Percentiles rank a stretch among this genome's conserved stretches.
Conservation (phyloP, 1,284 basidiomycete genomes). For the Leccinum griseonigrum region DNA sequence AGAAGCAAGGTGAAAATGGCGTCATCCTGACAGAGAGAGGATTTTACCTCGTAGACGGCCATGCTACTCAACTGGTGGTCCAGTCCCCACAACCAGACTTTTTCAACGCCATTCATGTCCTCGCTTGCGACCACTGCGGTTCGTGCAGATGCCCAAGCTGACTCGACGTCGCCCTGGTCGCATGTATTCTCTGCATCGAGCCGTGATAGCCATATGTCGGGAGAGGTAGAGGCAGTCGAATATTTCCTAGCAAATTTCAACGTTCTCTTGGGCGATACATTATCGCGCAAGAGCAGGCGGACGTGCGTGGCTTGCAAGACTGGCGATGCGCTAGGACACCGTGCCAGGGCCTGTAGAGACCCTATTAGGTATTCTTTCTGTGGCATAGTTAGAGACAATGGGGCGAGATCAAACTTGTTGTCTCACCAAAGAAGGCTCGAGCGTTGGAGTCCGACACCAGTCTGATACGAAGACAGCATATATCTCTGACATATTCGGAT, state of each 20-base stretch:
- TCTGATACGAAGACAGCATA: constrained; percentile 59
- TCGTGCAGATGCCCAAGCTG: constrained; percentile 45
- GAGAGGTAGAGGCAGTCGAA: constrained; percentile 31
- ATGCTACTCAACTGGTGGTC: constrained; percentile 22
- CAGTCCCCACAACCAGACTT: constrained; percentile 55
- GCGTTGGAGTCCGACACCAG: constrained; percentile 46
- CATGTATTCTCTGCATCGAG: constrained; percentile 44
- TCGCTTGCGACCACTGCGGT: constrained; percentile 31
- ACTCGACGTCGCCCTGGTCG: constrained; percentile 27
- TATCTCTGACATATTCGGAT: constrained; percentile 40
- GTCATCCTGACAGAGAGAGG: not conserved
- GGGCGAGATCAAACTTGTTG: constrained; percentile 1
- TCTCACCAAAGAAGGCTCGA: constrained; percentile 57
- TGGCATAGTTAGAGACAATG: not conserved
- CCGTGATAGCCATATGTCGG: constrained; percentile 52
- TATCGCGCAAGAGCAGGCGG: constrained; percentile 39
- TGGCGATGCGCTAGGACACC: constrained; percentile 33
- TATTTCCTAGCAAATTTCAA: constrained; percentile 47
- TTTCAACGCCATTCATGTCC: constrained; percentile 27
- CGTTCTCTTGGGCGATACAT: constrained; percentile 36
- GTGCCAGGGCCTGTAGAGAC: constrained; percentile 47
- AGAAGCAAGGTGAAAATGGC: not conserved
- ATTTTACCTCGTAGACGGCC: constrained; percentile 39
- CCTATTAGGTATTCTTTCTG: constrained; percentile 54
- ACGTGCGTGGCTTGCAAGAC: constrained; percentile 48